These are phyloP conservation scores for Erucastrum elatum DNA, from an alignment of 345 rosid genomes.

Conservation along the genomic window DNA sequence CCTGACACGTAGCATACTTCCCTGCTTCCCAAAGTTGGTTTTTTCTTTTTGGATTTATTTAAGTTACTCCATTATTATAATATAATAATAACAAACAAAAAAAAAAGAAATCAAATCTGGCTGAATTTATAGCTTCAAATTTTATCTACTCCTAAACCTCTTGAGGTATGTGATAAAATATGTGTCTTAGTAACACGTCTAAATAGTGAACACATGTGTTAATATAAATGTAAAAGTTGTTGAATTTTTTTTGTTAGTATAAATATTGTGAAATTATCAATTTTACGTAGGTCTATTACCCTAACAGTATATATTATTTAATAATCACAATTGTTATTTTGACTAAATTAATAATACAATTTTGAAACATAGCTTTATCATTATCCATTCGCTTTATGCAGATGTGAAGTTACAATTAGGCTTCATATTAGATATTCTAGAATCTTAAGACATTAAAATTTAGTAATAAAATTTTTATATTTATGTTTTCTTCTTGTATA, in stretches of 20 bases:
- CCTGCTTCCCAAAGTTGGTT: constrained; percentile 42
- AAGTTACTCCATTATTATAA: background rate
- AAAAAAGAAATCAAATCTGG: background rate
- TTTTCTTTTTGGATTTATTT: constrained; percentile 40
- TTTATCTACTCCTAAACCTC: background rate
- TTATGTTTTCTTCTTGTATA: background rate
- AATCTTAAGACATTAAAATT: background rate
- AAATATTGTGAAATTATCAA: background rate
- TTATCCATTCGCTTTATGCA: background rate
- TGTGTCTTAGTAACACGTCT: background rate
- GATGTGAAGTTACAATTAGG: background rate
- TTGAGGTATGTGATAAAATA: background rate
- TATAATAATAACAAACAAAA: background rate
- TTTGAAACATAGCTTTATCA: too few species aligned
- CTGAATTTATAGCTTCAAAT: background rate
- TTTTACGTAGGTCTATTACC: background rate
- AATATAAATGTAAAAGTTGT: background rate
- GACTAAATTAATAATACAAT: too few species aligned
- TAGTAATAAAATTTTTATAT: background rate
- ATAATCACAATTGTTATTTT: background rate
- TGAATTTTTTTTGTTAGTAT: background rate
- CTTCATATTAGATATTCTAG: background rate
- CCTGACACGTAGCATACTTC: constrained; percentile 40
- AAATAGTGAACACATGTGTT: background rate
- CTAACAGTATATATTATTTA: background rate